A percentile compares a stretch with the other conserved stretches of the same genome.
These are phyloP conservation scores for Fomitopsis betulina DNA, from an alignment of 1,284 basidiomycete genomes.

Conservation along the genomic window DNA sequence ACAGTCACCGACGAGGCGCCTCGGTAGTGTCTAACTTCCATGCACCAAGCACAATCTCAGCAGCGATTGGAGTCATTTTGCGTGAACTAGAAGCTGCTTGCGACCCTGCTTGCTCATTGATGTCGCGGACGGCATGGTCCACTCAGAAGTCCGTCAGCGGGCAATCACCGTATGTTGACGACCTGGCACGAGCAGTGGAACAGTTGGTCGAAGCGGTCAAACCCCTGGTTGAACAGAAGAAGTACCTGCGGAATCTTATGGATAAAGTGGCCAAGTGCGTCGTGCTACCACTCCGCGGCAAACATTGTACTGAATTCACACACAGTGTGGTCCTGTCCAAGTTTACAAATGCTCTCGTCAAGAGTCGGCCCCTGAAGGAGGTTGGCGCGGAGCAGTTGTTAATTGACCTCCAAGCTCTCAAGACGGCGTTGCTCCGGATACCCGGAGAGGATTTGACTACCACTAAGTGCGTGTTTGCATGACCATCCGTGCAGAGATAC, in stretches of 20 bases:
- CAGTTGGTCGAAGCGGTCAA: slow-evolving; percentile 64
- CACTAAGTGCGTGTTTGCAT: slow-evolving; percentile 39
- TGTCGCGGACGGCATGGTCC: slow-evolving; percentile 77
- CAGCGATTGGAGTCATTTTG: slow-evolving; percentile 73
- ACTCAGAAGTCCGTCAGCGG: slow-evolving; percentile 80
- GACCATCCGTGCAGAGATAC: no score
- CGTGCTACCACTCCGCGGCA: background rate
- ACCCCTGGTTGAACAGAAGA: slow-evolving; percentile 85
- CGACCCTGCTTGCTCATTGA: slow-evolving; percentile 71
- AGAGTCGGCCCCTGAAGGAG: slow-evolving; percentile 83
- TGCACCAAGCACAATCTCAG: slow-evolving; percentile 66
- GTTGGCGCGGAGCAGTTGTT: slow-evolving; percentile 94
- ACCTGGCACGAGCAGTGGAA: slow-evolving; percentile 64
- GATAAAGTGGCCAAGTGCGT: slow-evolving; percentile 85
- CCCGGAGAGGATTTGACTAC: slow-evolving; percentile 66
- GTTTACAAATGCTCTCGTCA: slow-evolving; percentile 85
- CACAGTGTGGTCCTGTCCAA: slow-evolving; percentile 73
- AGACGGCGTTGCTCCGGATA: slow-evolving; percentile 78
- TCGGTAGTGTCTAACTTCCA: background rate
- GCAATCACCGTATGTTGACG: slow-evolving; percentile 76
- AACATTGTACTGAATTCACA: background rate
- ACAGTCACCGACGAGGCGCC: background rate
- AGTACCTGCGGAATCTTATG: slow-evolving; percentile 86
- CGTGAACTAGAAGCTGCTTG: slow-evolving; percentile 79
- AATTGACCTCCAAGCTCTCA: slow-evolving; percentile 87